Evolutionary conservation across 2,329 filamentous ascomycete genomes (phyloP), one percentile per base, ranked within the genome.

Genomic region (Aspergillus aculeatus): DNA sequence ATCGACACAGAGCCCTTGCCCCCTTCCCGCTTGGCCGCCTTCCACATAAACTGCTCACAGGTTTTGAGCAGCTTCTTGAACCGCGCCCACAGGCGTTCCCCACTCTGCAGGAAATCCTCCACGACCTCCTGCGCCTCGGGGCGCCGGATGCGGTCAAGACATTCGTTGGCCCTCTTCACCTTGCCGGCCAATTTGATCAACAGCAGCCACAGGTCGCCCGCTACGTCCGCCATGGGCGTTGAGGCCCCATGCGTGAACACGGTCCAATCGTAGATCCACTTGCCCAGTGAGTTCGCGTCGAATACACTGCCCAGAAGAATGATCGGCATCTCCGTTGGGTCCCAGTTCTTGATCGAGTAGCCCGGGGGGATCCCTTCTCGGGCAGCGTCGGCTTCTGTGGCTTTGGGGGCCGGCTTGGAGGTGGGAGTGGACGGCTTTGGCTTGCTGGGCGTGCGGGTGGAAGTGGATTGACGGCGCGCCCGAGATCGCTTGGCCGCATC

Each of bases 221-320:
- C 93, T 77, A 96, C 88, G 66, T 97, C 92, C 56, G 92, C 86
- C 71, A 97, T 91, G 54, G 92, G 91, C 11, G 90, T 92, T 47
- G 86, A 85, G 14, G 92, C 86, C 41, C 91, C 91, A 67, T 96
- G 88, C 74, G 89, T 88, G 80, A 91, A 96, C 64, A 97, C 91
- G 19, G 95, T 97, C 95, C 95, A 99, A 83, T 98, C 95, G 78
- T 96, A 99, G 72, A 99, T 96, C 95, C 95, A 99, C 80, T 97
- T 97, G 71, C 95, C 95, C 31, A 99, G 84, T 26, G 92, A 96
- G 83, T 98, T 97, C 72, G 94, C 91, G 73, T 98, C 95, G 72
- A 98, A 98, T 58, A 98, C 95, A 73, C 91, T 96, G 54, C 95
- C 95, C 23, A 98, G 84, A 26, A 99, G 85, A 73, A 97, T 88